Evolutionary conservation across 495 filamentous ascomycete genomes (phyloP), one percentile per base, ranked within the genome.

Genomic region (Daldinia caldariorum): DNA sequence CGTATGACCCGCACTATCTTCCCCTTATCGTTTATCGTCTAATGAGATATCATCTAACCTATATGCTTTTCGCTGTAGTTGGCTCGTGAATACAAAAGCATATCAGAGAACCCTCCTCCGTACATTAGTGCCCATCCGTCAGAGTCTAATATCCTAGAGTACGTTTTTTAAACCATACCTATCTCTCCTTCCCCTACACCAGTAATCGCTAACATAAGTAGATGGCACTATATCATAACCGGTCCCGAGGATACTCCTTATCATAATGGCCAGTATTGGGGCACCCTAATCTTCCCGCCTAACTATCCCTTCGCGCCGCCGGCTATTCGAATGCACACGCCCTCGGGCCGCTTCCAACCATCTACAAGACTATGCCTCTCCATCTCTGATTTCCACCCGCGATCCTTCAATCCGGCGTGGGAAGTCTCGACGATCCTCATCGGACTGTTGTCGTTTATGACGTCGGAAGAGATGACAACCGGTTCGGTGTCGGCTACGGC

Each of bases 381-480:
- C 77, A 99, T 98, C 73, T 92, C 89, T 67, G 95, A 99, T 78
- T 99, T 98, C 81, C 95, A 99, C 77, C 95, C 95, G 0, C 94
- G 94, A 73, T 94, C 91, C 41, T 99, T 99, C 85, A 99, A 99
- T 76, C 95, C 95, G 9, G 94, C 95, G n/a, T 99, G 95, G 95
- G 93, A 97, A 72, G 95, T 98, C 10, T 93, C 89, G 47, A 99
- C 95, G 3, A 99, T 99, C 72, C 83, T 99, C 18, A 97, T 97
- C 66, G 95, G 95, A 41, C 84, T 99, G 16, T 84, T 97, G 61
- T 94, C 90, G 43, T 99, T 99, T 79, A 99, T 99, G 95, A 98
- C 94, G 3, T 92, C 91, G 66, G 94, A 99, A 74, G 95, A 99
- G 81, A 97, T 98, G 94, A 99, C 95, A 1, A 98, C 96, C 0